Evolutionary conservation across 345 rosid genomes (phyloP), one percentile per base, ranked within the genome.

Genomic region (Erysimum cheiranthoides): DNA sequence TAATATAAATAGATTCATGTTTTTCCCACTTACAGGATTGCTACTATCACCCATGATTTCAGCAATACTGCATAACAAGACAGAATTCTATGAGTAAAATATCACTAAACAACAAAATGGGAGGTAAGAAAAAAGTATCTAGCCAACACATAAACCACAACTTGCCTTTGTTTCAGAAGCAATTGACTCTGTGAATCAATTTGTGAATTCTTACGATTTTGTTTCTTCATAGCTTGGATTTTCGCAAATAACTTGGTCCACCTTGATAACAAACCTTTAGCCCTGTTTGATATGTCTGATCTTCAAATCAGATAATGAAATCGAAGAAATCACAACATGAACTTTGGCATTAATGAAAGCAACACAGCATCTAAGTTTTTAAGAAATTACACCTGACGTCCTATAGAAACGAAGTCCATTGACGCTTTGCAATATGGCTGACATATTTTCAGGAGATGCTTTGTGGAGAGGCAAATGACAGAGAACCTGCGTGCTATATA

Each of bases 271-370:
- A 95, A 86, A 74, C 84, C 70, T 80, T 87, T 91, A 70, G 99
- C 98, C 97, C 96, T 92, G 97, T 89, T 91, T 83, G 99, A 90
- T 87, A 95, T 89, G 86, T 90, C 99, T 95, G 96, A 95, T 88
- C 97, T 93, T 89, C 93, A 87, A 90, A 90, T 89, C 92, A 95
- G 94, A 88, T 87, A 81, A 84, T 88, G 87, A 90, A 93, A 86
- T 81, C 75, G 78, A 82, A 79, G 83, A 78, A 66, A 79, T 74
- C 82, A 73, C 54, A 79, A 79, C 52, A 74, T 0, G 66, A 54
- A 62, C 82, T 68, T 25, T 36, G 61, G 35, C 28, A 73, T 25
- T 28, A 61, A 46, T 45, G 46, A 46, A 54, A 36, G 50, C 50
- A 30, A 73, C 39, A 28, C 38, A 60, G 34, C 46, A 66, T 27